Conservation (phyloP, 192 early-diverging fungal genomes). For the Coemansia sp. region DNA sequence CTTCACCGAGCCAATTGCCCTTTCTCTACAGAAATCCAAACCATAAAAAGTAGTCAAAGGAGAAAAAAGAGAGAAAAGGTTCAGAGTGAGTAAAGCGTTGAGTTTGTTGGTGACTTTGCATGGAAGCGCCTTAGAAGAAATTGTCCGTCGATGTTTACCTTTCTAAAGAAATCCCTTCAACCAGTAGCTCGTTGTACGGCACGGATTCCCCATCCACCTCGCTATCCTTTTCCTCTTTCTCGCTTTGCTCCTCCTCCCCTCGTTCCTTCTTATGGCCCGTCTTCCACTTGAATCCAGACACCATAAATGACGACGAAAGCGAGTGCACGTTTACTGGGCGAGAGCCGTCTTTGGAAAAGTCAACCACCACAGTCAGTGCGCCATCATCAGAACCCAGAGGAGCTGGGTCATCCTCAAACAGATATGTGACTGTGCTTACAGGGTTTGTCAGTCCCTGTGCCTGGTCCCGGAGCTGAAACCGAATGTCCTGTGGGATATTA, state of each 20-base stretch:
- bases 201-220: not conserved
- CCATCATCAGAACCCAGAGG: conserved; percentile 30
- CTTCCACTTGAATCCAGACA: conserved; percentile 39
- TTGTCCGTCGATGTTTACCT: conserved; percentile 3
- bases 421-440: conserved; percentile 16
- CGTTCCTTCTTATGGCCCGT: not conserved
- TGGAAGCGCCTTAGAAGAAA: not conserved
- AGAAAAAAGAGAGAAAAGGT: not conserved
- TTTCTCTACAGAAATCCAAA: not conserved
- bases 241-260: too few relatives aligned
- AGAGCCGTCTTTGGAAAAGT: conserved; percentile 33
- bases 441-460: conserved; percentile 31
- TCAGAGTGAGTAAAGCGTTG: not conserved
- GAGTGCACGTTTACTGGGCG: conserved; percentile 22
- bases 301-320: conserved; percentile 37
- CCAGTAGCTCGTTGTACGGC: conserved; percentile 12
- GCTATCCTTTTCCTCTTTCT: not conserved
- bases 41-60: not conserved
- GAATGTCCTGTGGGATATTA: conserved; percentile 16
- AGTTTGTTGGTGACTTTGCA: not conserved
- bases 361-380: conserved; percentile 26
- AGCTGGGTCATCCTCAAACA: conserved; percentile 46
- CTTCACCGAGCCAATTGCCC: not conserved
- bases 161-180: conserved; percentile 25
- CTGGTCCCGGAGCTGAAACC: conserved; percentile 35